These are phyloP conservation scores for Phytopythium cucurbitacearum DNA, from an alignment of 352 stramenopile species.

Conservation along the genomic window DNA sequence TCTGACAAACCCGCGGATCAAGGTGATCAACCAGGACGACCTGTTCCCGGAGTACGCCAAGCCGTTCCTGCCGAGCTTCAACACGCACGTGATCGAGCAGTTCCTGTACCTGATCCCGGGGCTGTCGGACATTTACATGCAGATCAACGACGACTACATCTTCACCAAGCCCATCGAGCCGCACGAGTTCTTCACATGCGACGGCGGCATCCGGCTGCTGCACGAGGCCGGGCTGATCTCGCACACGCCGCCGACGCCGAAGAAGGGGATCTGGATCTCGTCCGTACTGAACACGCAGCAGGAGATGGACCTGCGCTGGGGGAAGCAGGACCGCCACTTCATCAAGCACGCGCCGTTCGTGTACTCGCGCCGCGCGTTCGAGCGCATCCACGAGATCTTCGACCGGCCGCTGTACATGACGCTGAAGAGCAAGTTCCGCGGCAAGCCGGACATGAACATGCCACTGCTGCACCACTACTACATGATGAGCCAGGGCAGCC, in stretches of 20 bases:
- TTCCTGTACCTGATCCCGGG: slow-evolving; percentile 84
- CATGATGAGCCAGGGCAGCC: slow-evolving; percentile 77
- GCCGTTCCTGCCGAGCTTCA: slow-evolving; percentile 77
- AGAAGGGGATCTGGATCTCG: slow-evolving; percentile 87
- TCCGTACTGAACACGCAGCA: slow-evolving; percentile 87
- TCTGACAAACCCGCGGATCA: slow-evolving; percentile 74
- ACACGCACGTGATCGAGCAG: slow-evolving; percentile 88
- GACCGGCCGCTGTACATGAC: slow-evolving; percentile 77
- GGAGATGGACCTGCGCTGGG: slow-evolving; percentile 83
- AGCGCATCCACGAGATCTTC: slow-evolving; percentile 86
- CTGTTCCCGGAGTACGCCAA: slow-evolving; percentile 83
- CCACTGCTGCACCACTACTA: slow-evolving; percentile 85
- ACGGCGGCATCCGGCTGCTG: slow-evolving; percentile 78
- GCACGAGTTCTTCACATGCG: slow-evolving; percentile 85
- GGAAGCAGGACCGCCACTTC: slow-evolving; percentile 72
- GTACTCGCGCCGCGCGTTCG: slow-evolving; percentile 82
- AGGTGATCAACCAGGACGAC: slow-evolving; percentile 86
- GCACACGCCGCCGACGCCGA: slow-evolving; percentile 60
- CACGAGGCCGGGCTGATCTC: slow-evolving; percentile 77
- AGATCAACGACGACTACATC: slow-evolving; percentile 89
- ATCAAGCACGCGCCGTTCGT: slow-evolving; percentile 89
- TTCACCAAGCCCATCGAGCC: slow-evolving; percentile 79
- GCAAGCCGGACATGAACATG: slow-evolving; percentile 87
- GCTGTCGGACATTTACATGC: slow-evolving; percentile 85
- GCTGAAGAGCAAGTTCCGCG: slow-evolving; percentile 83